A percentile compares a stretch with the other conserved stretches of the same genome.
Conservation (phyloP, 805 yeast species). For the Candida adriatica region DNA sequence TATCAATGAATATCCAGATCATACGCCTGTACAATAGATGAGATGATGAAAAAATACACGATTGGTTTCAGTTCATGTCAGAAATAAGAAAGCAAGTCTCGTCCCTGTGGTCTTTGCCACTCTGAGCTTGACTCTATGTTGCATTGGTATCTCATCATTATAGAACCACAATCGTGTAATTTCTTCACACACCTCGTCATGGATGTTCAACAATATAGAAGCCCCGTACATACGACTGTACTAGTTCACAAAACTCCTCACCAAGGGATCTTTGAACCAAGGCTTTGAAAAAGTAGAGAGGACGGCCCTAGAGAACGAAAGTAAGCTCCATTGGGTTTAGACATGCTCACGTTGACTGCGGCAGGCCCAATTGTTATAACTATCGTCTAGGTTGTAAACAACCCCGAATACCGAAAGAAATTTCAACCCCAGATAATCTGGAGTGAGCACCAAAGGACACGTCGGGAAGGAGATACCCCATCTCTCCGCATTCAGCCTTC, state of each 20-base stretch:
- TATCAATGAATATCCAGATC: slow-evolving; percentile 12
- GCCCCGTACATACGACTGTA: slow-evolving; percentile 64
- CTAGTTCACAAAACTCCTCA: slow-evolving; percentile 25
- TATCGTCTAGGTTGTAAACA: slow-evolving; percentile 49
- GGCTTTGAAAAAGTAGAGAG: slow-evolving; percentile 15
- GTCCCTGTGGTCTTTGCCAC: slow-evolving; percentile 43
- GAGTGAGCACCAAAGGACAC: slow-evolving; percentile 10
- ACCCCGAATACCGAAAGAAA: slow-evolving; percentile 56
- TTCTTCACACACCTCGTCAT: neutral
- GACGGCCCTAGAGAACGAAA: slow-evolving; percentile 58
- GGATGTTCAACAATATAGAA: slow-evolving; percentile 2
- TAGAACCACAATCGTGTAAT: slow-evolving; percentile 8
- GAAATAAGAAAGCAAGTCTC: slow-evolving; percentile 53
- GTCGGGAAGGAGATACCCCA: too few relatives aligned
- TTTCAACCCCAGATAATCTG: slow-evolving; percentile 6
- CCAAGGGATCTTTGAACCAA: slow-evolving; percentile 2
- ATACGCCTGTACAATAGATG: slow-evolving; percentile 19
- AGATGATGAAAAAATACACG: too few relatives aligned
- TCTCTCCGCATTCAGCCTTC: too few relatives aligned
- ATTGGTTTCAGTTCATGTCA: slow-evolving; percentile 8
- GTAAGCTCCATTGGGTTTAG: slow-evolving; percentile 84
- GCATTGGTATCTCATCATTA: slow-evolving; percentile 70
- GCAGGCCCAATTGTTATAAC: slow-evolving; percentile 57
- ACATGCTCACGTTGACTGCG: neutral
- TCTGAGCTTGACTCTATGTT: slow-evolving; percentile 92